A percentile compares a stretch with the other conserved stretches of the same genome.
Evolutionary conservation across 139 green algal species (phyloP).

Genomic region (Protoeuglena noctilucae): DNA sequence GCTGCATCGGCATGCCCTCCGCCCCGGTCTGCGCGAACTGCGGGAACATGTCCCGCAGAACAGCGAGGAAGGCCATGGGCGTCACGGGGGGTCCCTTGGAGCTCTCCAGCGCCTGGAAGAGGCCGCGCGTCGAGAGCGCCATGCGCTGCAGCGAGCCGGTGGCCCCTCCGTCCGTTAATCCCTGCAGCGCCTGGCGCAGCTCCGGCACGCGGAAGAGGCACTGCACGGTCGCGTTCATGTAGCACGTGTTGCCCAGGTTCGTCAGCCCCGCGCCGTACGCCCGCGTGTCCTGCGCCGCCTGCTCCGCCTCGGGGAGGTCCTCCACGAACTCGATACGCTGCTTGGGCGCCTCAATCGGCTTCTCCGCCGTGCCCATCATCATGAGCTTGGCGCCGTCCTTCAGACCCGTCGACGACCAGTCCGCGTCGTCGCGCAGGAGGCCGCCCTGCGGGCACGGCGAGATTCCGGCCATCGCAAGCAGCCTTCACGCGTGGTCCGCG

Average conservation of each 20-base stretch:
- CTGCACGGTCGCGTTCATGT: conserved; percentile 92
- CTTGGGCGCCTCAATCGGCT: conserved; percentile 40
- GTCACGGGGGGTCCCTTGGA: conserved; percentile 45
- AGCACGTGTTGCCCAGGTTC: conserved; percentile 97
- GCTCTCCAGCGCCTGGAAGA: conserved; percentile 60
- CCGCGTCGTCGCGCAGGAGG: conserved; percentile 51
- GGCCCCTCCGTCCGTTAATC: conserved; percentile 1
- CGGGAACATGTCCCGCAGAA: conserved; percentile 64
- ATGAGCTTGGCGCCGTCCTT: conserved; percentile 78
- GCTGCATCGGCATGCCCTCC: conserved; percentile 68
- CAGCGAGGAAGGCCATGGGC: conserved; percentile 63
- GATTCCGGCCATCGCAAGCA: not conserved
- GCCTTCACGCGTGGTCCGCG: not conserved
- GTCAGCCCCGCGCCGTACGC: conserved; percentile 63
- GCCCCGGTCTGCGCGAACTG: conserved; percentile 73
- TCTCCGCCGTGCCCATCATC: conserved; percentile 90
- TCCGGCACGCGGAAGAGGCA: conserved; percentile 67
- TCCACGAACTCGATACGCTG: conserved; percentile 68
- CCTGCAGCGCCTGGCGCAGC: conserved; percentile 30
- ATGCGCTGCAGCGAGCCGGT: conserved; percentile 22
- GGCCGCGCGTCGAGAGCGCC: conserved; percentile 31
- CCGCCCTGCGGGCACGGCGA: not conserved
- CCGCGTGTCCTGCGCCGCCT: conserved; percentile 24
- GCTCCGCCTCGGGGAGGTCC: conserved; percentile 63
- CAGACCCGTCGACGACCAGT: conserved; percentile 59